These are phyloP conservation scores for Exophiala sp. DNA, from an alignment of 2,329 filamentous ascomycete genomes.

Conservation along the genomic window DNA sequence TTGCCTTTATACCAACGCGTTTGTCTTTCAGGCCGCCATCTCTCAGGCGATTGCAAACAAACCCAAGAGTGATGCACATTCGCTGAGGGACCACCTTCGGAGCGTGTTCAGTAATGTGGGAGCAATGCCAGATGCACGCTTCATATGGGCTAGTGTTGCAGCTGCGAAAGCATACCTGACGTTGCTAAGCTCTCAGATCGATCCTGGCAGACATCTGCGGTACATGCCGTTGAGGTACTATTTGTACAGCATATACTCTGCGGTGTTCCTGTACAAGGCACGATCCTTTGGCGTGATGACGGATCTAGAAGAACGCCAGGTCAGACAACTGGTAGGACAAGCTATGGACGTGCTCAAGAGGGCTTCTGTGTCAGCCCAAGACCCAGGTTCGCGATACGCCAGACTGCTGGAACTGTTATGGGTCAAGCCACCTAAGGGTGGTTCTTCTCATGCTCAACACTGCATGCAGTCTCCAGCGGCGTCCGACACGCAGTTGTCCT, in stretches of 20 bases:
- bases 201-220: conserved; percentile 53
- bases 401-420: conserved; percentile 56
- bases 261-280: conserved; percentile 61
- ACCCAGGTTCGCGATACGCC: conserved; percentile 57
- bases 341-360: conserved; percentile 56
- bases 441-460: conserved; percentile 20
- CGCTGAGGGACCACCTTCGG: conserved; percentile 37
- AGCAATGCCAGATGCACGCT: conserved; percentile 57
- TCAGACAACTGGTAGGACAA: conserved; percentile 53
- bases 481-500: conserved; percentile 33
- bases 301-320: conserved; percentile 49
- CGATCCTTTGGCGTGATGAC: conserved; percentile 55
- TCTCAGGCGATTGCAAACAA: conserved; percentile 45
- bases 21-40: conserved; percentile 67
- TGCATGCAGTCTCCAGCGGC: conserved; percentile 28
- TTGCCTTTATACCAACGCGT: conserved; percentile 67
- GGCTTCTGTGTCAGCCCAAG: conserved; percentile 53
- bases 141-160: conserved; percentile 61
- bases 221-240: conserved; percentile 62
- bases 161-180: conserved; percentile 57
- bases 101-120: conserved; percentile 51
- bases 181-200: conserved; percentile 55
- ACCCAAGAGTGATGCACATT: conserved; percentile 32
- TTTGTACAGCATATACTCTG: conserved; percentile 57
- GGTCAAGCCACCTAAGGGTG: conserved; percentile 37